Evolutionary conservation across 345 rosid genomes (phyloP), one percentile per base, ranked within the genome.

Genomic region (Brassica carinata): DNA sequence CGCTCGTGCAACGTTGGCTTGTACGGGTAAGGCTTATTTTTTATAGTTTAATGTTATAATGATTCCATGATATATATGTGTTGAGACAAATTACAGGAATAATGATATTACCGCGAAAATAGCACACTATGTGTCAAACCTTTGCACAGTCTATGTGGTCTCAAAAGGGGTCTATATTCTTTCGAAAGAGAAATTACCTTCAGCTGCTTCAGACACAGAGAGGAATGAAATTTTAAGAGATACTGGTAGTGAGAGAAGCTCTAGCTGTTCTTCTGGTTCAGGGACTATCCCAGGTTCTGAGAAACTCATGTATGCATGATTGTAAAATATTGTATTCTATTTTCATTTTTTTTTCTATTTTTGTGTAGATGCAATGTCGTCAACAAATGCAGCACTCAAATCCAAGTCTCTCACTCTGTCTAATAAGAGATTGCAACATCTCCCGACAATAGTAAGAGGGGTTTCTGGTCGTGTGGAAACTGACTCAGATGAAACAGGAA

Each of bases 101-200:
- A 48, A 79, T 72, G 76, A 80, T 71, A 69, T 91, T 40, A 85
- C 97, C 7, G 84, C 90, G 0, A 83, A 84, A 83, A 91, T 94
- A 81, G 82, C 98, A 14, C 73, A 31, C 3, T 71, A 67, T 75
- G 82, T 83, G 62, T 94, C 97, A 14, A 83, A 82, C 70, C 82
- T 85, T 66, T 94, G 98, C 72, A 91, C 95, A 2, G 90, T 94
- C 29, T 94, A 86, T 67, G 92, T 87, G 69, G 87, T 92, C 85
- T 90, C 91, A 4, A 88, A 88, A 79, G 98, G 94, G 74, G 89
- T 82, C 69, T 88, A 89, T 9, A 83, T 91, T 74, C 90, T 95
- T 38, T 85, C 95, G 36, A 86, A 91, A 58, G 86, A 89, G 36
- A 81, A 58, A 53, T 86, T 72, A 79, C 59, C 86, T 11, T 88